Base-by-base conservation (phyloP, 106 monocot species). In the Phalaenopsis aphrodite region DNA sequence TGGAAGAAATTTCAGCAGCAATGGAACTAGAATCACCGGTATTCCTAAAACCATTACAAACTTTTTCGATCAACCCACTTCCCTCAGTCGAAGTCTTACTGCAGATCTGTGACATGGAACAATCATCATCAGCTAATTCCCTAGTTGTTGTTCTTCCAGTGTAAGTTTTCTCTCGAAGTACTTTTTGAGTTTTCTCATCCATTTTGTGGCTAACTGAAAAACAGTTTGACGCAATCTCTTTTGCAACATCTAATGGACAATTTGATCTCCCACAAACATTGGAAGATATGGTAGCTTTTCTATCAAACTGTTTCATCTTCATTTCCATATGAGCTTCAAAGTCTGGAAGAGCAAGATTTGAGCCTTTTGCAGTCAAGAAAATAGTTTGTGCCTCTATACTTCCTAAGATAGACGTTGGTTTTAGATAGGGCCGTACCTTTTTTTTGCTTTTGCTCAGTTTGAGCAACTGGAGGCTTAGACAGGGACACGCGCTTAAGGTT, bases 401-500 rank as follows among this genome's bases (percentile, higher is more conserved):
- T 47, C 38, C 12, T 64, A 75, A 78, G n/a, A 23, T 57, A n/a
- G 21, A 69, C 61, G 72, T 12, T 38, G 68, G 49, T 72, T 42
- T 77, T 77, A 78, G 30, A 64, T 56, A 78, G 39, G 83, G 56
- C 45, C 75, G 38, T 80, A 41, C 12, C 66, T 41, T 47, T 61
- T 66, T 41, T 42, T 79, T 83, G 37, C 78, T 69, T 55, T 69
- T 75, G 45, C 24, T 67, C 69, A 76, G 47, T 52, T 57, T 73
- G 56, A 78, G 61, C 10, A 66, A 77, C 61, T 76, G 56, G 10
- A 69, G 79, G 87, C 42, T 42, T 85, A 37, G 75, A 58, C 11
- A 79, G 82, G 49, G 57, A 55, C 15, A 58, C 45, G 21, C 30
- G 79, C 56, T 75, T 86, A 52, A 42, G 16, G 69, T 38, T 45